These are phyloP conservation scores for Phytophthora sp. DNA, from an alignment of 352 stramenopile genomes.

Conservation along the genomic window DNA sequence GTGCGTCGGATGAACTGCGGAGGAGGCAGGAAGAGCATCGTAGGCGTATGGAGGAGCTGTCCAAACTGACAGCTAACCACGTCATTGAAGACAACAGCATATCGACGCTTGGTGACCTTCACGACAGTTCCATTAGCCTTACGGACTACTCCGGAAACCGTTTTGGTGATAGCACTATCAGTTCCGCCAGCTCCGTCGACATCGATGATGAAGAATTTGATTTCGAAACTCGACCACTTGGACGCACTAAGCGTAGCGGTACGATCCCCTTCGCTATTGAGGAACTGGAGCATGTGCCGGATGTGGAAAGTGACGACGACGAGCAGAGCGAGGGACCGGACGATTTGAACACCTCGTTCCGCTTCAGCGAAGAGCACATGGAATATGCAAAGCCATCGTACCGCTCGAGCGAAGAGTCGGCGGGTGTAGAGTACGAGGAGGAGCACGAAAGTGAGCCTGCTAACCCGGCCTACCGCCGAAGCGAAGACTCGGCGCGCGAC, in stretches of 20 bases:
- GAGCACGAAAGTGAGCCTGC: neutral
- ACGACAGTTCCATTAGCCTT: constrained; percentile 45
- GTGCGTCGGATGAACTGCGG: constrained; percentile 52
- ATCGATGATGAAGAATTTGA: constrained; percentile 51
- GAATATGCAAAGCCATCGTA: constrained; percentile 16
- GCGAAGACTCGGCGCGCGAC: constrained; percentile 7
- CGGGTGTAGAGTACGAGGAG: neutral
- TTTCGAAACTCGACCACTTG: constrained; percentile 39
- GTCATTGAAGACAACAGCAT: constrained; percentile 50
- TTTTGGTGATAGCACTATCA: constrained; percentile 32
- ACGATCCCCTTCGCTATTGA: constrained; percentile 54
- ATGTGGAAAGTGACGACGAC: constrained; percentile 29
- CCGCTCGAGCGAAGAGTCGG: constrained; percentile 30
- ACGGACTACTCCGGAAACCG: constrained; percentile 25
- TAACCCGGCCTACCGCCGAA: neutral
- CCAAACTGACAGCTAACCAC: constrained; percentile 40
- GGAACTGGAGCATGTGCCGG: constrained; percentile 32
- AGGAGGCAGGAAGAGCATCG: constrained; percentile 58
- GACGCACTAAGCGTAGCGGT: constrained; percentile 56
- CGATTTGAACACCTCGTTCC: constrained; percentile 30
- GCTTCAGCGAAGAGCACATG: constrained; percentile 35
- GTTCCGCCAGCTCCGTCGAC: constrained; percentile 28
- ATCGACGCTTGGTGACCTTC: constrained; percentile 49
- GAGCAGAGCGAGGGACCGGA: constrained; percentile 25
- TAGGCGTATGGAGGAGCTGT: constrained; percentile 74